Conservation (phyloP, 2,329 filamentous ascomycete genomes). For the Monosporascus ibericus region DNA sequence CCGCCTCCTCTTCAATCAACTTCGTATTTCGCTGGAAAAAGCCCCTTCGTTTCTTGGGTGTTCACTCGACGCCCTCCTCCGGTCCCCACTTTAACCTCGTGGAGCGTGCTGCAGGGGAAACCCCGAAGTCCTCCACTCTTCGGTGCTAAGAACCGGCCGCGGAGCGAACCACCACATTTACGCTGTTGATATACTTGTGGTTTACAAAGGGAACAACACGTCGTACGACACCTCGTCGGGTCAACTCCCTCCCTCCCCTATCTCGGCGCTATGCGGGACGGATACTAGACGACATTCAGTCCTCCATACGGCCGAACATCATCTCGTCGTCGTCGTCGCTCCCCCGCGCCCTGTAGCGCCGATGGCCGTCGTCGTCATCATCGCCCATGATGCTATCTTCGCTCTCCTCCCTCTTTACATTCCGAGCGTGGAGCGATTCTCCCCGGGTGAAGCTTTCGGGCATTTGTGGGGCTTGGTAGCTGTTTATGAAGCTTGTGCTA, state of each 20-base stretch:
- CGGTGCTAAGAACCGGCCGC: slow-evolving; percentile 60
- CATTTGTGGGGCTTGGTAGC: slow-evolving; percentile 50
- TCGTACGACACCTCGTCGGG: slow-evolving; percentile 20
- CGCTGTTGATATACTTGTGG: slow-evolving; percentile 35
- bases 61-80: slow-evolving; percentile 59
- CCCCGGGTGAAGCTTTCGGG: slow-evolving; percentile 61
- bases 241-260: neutral
- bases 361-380: slow-evolving; percentile 49
- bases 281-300: slow-evolving; percentile 41
- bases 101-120: slow-evolving; percentile 35
- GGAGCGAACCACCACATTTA: slow-evolving; percentile 56
- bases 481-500: slow-evolving; percentile 57
- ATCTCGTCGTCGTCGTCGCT: slow-evolving; percentile 91
- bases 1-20: slow-evolving; percentile 21
- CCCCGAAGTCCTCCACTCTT: slow-evolving; percentile 49
- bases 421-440: slow-evolving; percentile 45
- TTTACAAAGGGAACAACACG: slow-evolving; percentile 44
- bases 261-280: neutral
- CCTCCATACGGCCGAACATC: slow-evolving; percentile 95
- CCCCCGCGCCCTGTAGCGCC: slow-evolving; percentile 50
- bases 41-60: slow-evolving; percentile 30
- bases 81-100: slow-evolving; percentile 68
- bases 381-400: slow-evolving; percentile 59
- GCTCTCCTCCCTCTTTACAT: slow-evolving; percentile 64
- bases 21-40: slow-evolving; percentile 11